Conservation (phyloP, 2,329 filamentous ascomycete species). For the Rutstroemia sp. region DNA sequence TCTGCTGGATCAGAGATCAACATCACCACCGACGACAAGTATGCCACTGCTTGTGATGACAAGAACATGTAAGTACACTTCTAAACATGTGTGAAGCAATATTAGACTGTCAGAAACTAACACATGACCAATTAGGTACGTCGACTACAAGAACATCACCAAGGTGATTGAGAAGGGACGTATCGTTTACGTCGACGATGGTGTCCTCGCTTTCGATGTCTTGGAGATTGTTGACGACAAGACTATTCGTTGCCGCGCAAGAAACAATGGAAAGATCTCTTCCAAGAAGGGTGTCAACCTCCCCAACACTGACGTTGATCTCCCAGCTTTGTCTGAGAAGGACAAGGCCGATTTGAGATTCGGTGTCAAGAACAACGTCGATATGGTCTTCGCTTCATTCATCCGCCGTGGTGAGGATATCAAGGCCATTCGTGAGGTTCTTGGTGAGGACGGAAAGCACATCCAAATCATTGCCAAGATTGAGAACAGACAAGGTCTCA, state of each 20-base stretch:
- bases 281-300: constrained; percentile 99
- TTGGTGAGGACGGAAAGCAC: constrained; percentile 86
- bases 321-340: constrained; percentile 95
- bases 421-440: constrained; percentile 80
- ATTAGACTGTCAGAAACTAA: background rate
- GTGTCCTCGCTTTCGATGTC: constrained; percentile 94
- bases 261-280: constrained; percentile 98
- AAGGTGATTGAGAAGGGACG: constrained; percentile 90
- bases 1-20: constrained; percentile 77
- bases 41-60: constrained; percentile 74
- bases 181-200: constrained; percentile 96
- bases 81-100: background rate
- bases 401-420: constrained; percentile 94
- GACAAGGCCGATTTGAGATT: constrained; percentile 91
- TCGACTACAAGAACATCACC: constrained; percentile 99
- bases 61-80: constrained; percentile 74
- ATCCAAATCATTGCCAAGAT: constrained; percentile 99
- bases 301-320: constrained; percentile 96
- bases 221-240: constrained; percentile 79
- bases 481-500: constrained; percentile 98
- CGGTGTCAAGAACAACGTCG: constrained; percentile 96
- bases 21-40: constrained; percentile 94
- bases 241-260: constrained; percentile 76
- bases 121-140: constrained; percentile 53
- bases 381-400: constrained; percentile 99